Evolutionary conservation across 2,329 filamentous ascomycete genomes (phyloP), one percentile per base, ranked within the genome.

Genomic region (Furcasterigmium furcatum): DNA sequence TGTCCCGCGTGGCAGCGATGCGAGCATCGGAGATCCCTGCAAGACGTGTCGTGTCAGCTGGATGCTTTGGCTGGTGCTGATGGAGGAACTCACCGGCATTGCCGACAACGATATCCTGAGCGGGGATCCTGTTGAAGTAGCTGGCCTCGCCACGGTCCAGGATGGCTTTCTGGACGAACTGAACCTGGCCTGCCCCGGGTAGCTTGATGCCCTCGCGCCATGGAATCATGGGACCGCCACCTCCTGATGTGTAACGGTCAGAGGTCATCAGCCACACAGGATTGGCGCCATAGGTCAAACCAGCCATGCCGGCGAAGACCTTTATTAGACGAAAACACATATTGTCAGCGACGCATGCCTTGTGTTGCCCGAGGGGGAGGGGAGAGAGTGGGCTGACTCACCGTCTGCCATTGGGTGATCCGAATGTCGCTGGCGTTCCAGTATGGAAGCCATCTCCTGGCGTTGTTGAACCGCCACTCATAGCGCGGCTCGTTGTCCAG

Each of bases 381-480:
- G n/a, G n/a, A n/a, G n/a, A n/a, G n/a, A n/a, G n/a, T n/a, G n/a
- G n/a, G n/a, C n/a, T n/a, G n/a, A n/a, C n/a, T n/a, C n/a, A n/a
- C n/a, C n/a, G n/a, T n/a, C 29, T 55, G 51, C 49, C 49, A 55
- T 39, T 45, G 49, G 12, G 47, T 52, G 30, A 44, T 27, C 8
- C 53, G 47, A n/a, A 52, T 41, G 34, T 55, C 51, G 40, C 43
- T 50, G 6, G 51, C 53, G 38, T 54, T 55, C 53, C 53, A 55
- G 32, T 42, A 50, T 3, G 43, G 30, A 18, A 50, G 43, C 5
- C 40, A 27, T 9, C 21, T 38, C 10, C 54, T 54, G 14, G 41
- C 51, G 32, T 55, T 48, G 39, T 52, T 45, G 30, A 50, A 52
- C 25, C 52, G 46, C 18, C 47, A 46, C 46, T 55, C 53, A 21